Evolutionary conservation across 2,329 filamentous ascomycete genomes (phyloP), one percentile per base, ranked within the genome.

Genomic region (Stemphylium vesicarium): DNA sequence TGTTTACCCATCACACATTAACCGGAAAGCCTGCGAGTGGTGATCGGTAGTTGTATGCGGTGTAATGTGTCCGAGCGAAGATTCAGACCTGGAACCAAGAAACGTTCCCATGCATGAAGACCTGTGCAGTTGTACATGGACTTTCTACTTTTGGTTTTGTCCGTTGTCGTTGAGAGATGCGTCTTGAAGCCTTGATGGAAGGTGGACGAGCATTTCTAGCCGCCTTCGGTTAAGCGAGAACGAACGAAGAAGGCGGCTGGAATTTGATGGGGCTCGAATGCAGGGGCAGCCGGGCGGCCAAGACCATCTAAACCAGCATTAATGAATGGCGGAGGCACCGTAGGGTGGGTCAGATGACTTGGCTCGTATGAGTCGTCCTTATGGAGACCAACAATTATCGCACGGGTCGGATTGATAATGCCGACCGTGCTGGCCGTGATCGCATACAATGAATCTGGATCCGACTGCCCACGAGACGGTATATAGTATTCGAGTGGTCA

Each of bases 381-480:
- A 7, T 51, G 36, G 41, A 41, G 46, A 26, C 36, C 22, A 18
- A 32, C 46, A 26, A 22, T 50, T 13, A 26, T 31, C 31, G 37
- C 11, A 36, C 48, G 47, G 40, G 13, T 51, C 53, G 41, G 53
- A 24, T n/a, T n/a, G 36, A 50, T 51, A 26, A 24, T 32, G 10
- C 40, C 47, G 47, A 51, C 29, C 37, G n/a, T 36, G 38, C 38
- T 37, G 42, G 38, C 29, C 47, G 20, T 16, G 40, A 35, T n/a
- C 35, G 22, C 29, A 16, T 15, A 15, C 13, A 15, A 4, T 24
- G 7, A 7, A 24, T 24, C 5, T 6, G 22, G 22, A 24, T 4
- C 22, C 7, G 22, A 24, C 7, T 24, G 22, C 7, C 22, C 2
- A 7, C 6, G 7, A 24, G 22, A 24, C 7, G 22, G 6, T 5